These are phyloP conservation scores for Closterium sp. DNA, from an alignment of 139 green algal species.

Conservation along the genomic window DNA sequence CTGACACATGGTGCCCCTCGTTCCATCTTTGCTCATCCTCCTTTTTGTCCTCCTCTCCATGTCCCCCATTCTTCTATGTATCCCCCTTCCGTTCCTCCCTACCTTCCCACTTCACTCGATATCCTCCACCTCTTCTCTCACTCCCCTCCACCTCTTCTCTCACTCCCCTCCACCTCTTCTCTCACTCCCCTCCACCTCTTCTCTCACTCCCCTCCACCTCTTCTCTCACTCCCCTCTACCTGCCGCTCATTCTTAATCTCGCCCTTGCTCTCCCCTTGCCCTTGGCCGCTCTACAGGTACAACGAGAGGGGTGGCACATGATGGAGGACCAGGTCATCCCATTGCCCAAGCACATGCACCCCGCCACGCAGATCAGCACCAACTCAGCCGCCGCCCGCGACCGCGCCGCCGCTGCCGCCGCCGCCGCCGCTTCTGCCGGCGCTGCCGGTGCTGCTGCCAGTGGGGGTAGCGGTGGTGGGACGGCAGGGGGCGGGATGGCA, in stretches of 20 bases:
- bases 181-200: neutral
- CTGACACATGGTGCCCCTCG: neutral
- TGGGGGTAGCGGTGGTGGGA: neutral
- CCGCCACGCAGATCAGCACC: conserved; percentile 10
- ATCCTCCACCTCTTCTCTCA: no score
- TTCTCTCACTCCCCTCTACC: neutral
- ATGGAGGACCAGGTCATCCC: neutral
- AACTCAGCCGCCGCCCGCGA: conserved; percentile 3
- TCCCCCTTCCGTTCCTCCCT: neutral
- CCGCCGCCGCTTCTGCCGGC: neutral
- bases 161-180: neutral
- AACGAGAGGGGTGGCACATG: conserved; percentile 1
- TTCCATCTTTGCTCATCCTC: neutral
- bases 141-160: neutral
- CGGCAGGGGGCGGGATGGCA: no score
- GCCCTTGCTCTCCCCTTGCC: neutral
- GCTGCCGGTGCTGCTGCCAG: neutral
- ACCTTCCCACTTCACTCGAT: neutral
- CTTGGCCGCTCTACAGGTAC: neutral
- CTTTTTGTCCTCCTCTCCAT: no score
- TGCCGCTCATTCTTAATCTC: neutral
- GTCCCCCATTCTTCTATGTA: neutral
- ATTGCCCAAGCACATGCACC: neutral
- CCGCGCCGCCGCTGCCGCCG: neutral
- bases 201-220: neutral